A percentile compares a stretch with the other conserved stretches of the same genome.
Conservation (phyloP, 2,329 filamentous ascomycete genomes). For the Pseudogymnoascus sp. region DNA sequence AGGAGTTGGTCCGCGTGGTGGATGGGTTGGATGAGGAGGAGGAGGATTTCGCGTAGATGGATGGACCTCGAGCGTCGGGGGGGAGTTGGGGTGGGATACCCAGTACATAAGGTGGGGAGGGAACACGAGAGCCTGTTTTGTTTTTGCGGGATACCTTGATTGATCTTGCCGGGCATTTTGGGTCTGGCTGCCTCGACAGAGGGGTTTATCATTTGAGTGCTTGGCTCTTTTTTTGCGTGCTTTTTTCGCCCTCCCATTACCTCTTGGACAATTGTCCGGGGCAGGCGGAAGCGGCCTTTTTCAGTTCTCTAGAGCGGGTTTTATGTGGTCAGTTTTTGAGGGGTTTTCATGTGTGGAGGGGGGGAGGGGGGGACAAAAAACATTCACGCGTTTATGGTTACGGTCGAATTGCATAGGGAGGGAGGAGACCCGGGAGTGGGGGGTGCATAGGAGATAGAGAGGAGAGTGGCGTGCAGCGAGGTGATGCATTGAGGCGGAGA, state of each 20-base stretch:
- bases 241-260: not conserved
- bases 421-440: not conserved
- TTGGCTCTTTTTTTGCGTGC: not conserved
- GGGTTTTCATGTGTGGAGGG: not conserved
- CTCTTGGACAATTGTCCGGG: not conserved
- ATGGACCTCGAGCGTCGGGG: not conserved
- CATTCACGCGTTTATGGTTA: not conserved
- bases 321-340: not conserved
- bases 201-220: not conserved
- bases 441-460: not conserved
- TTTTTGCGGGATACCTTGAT: not conserved
- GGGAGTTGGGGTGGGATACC: not conserved
- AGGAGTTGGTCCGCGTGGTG: constrained; percentile 53
- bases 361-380: not conserved
- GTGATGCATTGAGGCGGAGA: not conserved
- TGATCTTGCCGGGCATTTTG: constrained; percentile 5
- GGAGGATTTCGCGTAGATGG: not conserved
- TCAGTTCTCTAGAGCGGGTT: constrained; percentile 5
- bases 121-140: not conserved
- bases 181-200: not conserved
- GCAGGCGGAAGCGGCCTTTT: not conserved
- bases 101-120: not conserved
- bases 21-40: constrained; percentile 24
- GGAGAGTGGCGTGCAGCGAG: not conserved
- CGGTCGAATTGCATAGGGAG: not conserved